These are phyloP conservation scores for Sporisorium graminicola DNA, from an alignment of 1,284 basidiomycete species.

Conservation along the genomic window DNA sequence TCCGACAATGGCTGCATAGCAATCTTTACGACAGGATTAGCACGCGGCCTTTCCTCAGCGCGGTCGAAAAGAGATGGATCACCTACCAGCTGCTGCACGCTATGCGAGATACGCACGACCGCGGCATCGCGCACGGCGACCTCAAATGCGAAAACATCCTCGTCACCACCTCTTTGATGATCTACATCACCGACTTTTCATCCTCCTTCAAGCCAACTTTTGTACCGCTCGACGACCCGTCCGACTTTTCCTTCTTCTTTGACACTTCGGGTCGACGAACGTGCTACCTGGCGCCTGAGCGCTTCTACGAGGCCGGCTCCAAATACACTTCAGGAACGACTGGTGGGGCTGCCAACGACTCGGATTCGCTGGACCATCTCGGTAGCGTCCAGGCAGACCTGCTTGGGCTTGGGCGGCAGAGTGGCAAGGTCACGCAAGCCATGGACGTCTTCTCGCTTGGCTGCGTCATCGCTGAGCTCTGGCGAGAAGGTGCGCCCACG, in stretches of 20 bases:
- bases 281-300: constrained; percentile 95
- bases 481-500: constrained; percentile 91
- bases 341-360: neutral
- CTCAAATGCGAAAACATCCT: constrained; percentile 98
- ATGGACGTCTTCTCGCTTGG: constrained; percentile 99
- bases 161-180: constrained; percentile 94
- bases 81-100: constrained; percentile 91
- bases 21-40: constrained; percentile 98
- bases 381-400: constrained; percentile 48
- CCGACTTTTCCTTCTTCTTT: constrained; percentile 98
- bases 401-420: constrained; percentile 72
- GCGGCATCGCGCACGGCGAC: constrained; percentile 90
- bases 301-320: constrained; percentile 86
- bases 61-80: constrained; percentile 98
- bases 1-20: constrained; percentile 93
- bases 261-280: constrained; percentile 92
- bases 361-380: constrained; percentile 19
- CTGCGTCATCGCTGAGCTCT: constrained; percentile 95
- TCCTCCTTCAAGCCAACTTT: constrained; percentile 93
- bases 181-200: constrained; percentile 95
- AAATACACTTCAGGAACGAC: constrained; percentile 69
- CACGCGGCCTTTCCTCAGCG: constrained; percentile 91
- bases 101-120: constrained; percentile 83
- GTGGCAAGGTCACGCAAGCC: constrained; percentile 87
- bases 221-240: constrained; percentile 94